Evolutionary conservation across 192 early-diverging fungal species (phyloP).

Genomic region (Backusella westeae): DNA sequence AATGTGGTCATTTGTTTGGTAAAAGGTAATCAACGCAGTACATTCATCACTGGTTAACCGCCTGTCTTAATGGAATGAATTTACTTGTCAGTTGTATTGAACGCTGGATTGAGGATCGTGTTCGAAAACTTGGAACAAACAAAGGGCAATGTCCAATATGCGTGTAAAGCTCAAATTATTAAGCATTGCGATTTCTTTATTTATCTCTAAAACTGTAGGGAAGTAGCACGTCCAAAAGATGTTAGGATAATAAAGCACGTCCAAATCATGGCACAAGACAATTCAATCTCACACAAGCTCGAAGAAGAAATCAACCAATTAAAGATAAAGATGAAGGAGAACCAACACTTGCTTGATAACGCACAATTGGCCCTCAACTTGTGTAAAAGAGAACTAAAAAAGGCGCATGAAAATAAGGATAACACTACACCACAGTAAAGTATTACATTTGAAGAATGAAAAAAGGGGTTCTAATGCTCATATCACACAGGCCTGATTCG

Average conservation of each 20-base stretch:
- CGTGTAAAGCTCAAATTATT: slow-evolving; percentile 3
- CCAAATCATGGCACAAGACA: slow-evolving; percentile 3
- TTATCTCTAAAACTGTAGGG: background rate
- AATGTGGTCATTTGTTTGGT: slow-evolving; percentile 27
- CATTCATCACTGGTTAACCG: too few species aligned
- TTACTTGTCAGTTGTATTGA: slow-evolving; percentile 14
- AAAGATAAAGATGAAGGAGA: background rate
- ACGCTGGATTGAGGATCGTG: slow-evolving; percentile 3
- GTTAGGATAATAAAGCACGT: background rate
- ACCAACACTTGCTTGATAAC: background rate
- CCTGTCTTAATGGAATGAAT: background rate
- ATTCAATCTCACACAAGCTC: background rate
- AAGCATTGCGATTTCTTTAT: background rate
- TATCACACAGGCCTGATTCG: background rate
- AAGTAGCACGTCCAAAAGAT: background rate
- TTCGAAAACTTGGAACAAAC: background rate
- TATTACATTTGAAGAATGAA: background rate
- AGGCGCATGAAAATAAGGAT: background rate
- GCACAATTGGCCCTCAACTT: background rate
- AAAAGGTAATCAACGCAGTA: background rate
- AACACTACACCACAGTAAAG: background rate
- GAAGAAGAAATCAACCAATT: background rate
- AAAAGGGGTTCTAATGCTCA: background rate
- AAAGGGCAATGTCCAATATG: slow-evolving; percentile 17
- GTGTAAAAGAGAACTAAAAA: slow-evolving; percentile 12